A percentile compares a stretch with the other conserved stretches of the same genome.
Conservation (phyloP, 148 eudicot species). For the Rhododendron henanense region DNA sequence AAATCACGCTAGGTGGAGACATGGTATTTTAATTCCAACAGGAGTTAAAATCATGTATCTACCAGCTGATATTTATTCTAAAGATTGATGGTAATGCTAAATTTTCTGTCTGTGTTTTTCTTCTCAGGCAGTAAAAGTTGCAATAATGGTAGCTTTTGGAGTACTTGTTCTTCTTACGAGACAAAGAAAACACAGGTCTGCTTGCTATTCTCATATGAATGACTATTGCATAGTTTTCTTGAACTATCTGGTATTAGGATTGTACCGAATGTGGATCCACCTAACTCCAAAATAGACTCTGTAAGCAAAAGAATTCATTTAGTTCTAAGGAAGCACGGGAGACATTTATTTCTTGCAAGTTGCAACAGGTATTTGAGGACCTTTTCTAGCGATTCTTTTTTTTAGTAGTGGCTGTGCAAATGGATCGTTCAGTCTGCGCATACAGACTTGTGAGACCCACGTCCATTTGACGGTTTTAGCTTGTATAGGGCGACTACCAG, state of each 20-base stretch:
- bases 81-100: background rate
- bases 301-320: no score
- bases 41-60: background rate
- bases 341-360: background rate
- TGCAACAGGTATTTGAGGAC: background rate
- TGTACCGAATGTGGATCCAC: background rate
- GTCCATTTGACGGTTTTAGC: background rate
- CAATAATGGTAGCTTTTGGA: constrained; percentile 75
- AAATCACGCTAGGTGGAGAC: background rate
- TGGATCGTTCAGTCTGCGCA: background rate
- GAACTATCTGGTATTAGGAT: background rate
- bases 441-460: background rate
- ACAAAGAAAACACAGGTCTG: constrained; percentile 54
- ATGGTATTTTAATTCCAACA: background rate
- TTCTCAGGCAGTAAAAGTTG: constrained; percentile 65
- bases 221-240: background rate
- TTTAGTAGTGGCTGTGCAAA: background rate
- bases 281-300: background rate
- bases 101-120: background rate
- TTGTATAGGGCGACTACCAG: background rate
- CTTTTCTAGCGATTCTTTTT: background rate
- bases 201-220: background rate
- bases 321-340: background rate
- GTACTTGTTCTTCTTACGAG: constrained; percentile 66
- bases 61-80: background rate